Base-by-base conservation (phyloP, 2,329 filamentous ascomycete genomes). In the Aureobasidium sp. region DNA sequence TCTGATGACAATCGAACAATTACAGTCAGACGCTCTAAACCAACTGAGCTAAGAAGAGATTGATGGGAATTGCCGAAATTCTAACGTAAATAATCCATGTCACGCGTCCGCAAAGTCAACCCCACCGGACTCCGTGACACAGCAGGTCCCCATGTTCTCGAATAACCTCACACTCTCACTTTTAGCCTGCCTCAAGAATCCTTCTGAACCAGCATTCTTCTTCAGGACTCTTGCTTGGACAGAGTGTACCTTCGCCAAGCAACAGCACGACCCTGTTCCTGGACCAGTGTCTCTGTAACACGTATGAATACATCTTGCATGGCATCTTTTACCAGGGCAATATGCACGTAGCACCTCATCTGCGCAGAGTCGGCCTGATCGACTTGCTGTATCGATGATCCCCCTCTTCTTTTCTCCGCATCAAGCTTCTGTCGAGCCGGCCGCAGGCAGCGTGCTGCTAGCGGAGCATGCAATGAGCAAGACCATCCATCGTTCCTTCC, bases 11-110 rank as follows among this genome's bases (percentile, higher is more conserved):
- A 59, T 48, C 32, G 34, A 55, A 27, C 55, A 47, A 59, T 59
- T 59, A 59, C 55, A 59, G 55, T 59, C 55, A 41, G 43, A 59
- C 55, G 55, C 55, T 59, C 55, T 59, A 59, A 57, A 48, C 55
- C 55, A 59, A 59, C 55, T 59, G 55, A 59, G 55, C 55, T 48
- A 59, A 59, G 57, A 43, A 46, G 57, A 60, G 57, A 60, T 60
- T 60, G 44, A 51, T 59, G 39, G 5, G 20, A n/a, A 1, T 4
- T 36, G 9, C 26, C 9, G 3, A 3, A 26, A 6, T 0, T 17
- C 9, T 10, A 4, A 1, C 10, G 17, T 17, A 34, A 10, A 57
- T 55, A 32, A 12, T 8, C 27, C 24, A 5, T 34, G 2, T 1
- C 15, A 12, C 1, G 27, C 20, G n/a, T 1, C 7, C 7, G 26